Evolutionary conservation across 2,329 filamentous ascomycete species (phyloP), one percentile per base, ranked within the genome.

Genomic region (Ascochyta lentis): DNA sequence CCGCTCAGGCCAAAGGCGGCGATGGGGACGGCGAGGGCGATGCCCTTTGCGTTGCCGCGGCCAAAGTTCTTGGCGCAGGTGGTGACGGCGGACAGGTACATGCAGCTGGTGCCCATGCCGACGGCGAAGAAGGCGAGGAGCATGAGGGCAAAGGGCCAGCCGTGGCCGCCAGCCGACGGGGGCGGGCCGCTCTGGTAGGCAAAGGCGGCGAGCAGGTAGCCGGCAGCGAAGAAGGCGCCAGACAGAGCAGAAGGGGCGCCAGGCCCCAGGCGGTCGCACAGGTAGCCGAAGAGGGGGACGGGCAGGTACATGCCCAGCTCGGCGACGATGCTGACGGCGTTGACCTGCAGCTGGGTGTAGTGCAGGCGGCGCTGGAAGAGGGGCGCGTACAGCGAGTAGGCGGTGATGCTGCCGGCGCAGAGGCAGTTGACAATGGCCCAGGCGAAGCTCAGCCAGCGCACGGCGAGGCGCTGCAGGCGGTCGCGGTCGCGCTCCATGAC

Each of bases 21-120:
- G 73, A 98, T 97, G 1, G 95, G 95, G 56, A 91, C 83, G 1
- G 94, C 93, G 51, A 99, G 82, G 57, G 96, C 94, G 46, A 99
- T 79, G 0, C 95, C 95, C 68, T 94, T 89, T 69, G 96, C 89
- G 69, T 89, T 90, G 4, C 92, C 92, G 58, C 89, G 87, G 44
- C 93, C 93, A 77, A 98, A 99, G 78, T 98, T 99, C 86, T 99
- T 99, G 33, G 95, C 95, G 71, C 92, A 96, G 0, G 94, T 96
- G 6, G 94, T 94, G n/a, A 99, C 89, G 2, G 92, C 89, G 46
- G 88, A 85, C 52, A 98, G 82, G 75, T 98, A 99, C 86, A 98
- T 92, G 74, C 86, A 86, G 62, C 90, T 91, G 0, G 94, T 97
- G 5, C 87, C 94, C 59, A 89, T 84, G 1, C 95, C 95, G 54